These are phyloP conservation scores for Pisolithus thermaeus DNA, from an alignment of 1,284 basidiomycete genomes.

Conservation along the genomic window DNA sequence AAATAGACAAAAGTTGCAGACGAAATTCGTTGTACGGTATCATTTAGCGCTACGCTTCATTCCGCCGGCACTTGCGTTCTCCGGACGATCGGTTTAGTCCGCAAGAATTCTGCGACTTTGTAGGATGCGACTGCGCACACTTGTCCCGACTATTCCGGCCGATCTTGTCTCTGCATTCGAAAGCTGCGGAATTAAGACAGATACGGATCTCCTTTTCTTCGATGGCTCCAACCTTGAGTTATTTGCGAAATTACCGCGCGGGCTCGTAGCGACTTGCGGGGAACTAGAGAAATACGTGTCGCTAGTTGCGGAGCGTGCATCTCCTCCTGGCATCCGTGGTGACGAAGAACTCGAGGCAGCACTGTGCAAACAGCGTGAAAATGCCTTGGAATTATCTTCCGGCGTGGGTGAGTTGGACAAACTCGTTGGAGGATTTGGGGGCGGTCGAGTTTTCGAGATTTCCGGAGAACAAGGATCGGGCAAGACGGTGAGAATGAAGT, in stretches of 20 bases:
- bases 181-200: constrained; percentile 47
- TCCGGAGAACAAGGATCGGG: constrained; percentile 57
- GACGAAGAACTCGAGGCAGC: constrained; percentile 31
- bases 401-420: constrained; percentile 46
- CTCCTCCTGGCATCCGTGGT: constrained; percentile 39
- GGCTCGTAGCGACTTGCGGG: constrained; percentile 39
- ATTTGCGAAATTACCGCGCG: constrained; percentile 43
- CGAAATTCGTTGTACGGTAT: no score
- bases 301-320: constrained; percentile 34
- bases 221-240: constrained; percentile 38
- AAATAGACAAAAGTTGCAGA: no score
- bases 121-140: constrained; percentile 25
- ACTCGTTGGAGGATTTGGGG: constrained; percentile 43
- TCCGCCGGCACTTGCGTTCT: no score
- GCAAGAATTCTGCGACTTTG: no score
- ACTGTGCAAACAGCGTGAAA: constrained; percentile 20
- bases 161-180: constrained; percentile 32
- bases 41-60: no score
- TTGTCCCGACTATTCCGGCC: constrained; percentile 23
- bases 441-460: constrained; percentile 53
- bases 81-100: no score
- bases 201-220: constrained; percentile 52
- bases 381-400: constrained; percentile 24
- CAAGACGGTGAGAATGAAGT: constrained; percentile 49
- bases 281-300: constrained; percentile 40